These are phyloP conservation scores for Trichosporon inkin DNA, from an alignment of 1,284 basidiomycete genomes.

Conservation along the genomic window DNA sequence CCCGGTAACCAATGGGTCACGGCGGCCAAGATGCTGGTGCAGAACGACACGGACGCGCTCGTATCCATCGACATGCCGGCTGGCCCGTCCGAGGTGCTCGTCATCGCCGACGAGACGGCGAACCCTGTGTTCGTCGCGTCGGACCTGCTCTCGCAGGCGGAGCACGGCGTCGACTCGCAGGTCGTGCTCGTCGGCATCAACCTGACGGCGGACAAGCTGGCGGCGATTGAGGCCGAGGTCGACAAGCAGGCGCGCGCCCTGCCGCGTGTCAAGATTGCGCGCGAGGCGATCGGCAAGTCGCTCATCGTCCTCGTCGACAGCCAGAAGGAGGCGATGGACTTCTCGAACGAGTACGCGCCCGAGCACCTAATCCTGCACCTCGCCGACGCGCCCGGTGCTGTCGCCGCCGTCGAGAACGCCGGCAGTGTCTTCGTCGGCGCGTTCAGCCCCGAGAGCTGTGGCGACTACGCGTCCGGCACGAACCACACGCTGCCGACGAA, in stretches of 20 bases:
- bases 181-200: constrained; percentile 84
- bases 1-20: constrained; percentile 99
- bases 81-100: constrained; percentile 92
- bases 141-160: constrained; percentile 93
- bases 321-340: constrained; percentile 72
- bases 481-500: constrained; percentile 96
- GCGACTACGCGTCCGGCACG: constrained; percentile 97
- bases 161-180: constrained; percentile 97
- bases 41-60: constrained; percentile 95
- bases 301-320: constrained; percentile 73
- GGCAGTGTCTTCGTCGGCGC: constrained; percentile 95
- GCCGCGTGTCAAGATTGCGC: constrained; percentile 82
- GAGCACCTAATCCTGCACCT: constrained; percentile 93
- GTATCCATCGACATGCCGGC: constrained; percentile 99
- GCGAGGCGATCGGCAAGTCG: constrained; percentile 85
- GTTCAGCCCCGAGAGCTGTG: constrained; percentile 81
- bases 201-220: constrained; percentile 62
- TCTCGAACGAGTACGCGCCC: constrained; percentile 96
- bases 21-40: constrained; percentile 98
- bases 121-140: constrained; percentile 91
- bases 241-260: constrained; percentile 83
- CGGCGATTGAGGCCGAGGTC: constrained; percentile 76
- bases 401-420: constrained; percentile 75
- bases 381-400: constrained; percentile 62
- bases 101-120: constrained; percentile 83